A percentile compares a stretch with the other conserved stretches of the same genome.
These are phyloP conservation scores for Pyrrhoderma lamaoense DNA, from an alignment of 1,284 basidiomycete genomes.

Conservation along the genomic window DNA sequence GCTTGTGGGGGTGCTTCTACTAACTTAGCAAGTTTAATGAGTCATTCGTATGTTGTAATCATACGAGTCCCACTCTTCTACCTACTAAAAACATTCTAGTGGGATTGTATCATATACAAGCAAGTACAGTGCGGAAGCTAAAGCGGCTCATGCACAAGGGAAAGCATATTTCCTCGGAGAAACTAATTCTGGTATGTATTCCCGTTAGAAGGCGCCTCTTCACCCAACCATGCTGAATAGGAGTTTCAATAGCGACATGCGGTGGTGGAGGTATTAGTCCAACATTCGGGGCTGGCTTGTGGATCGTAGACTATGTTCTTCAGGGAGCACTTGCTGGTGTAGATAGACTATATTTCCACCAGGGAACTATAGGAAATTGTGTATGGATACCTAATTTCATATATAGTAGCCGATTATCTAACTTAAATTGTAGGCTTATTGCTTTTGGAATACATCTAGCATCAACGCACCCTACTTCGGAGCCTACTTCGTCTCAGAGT, in stretches of 20 bases:
- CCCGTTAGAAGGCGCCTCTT: no score
- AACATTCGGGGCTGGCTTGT: conserved; percentile 38
- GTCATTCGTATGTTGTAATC: conserved; percentile 31
- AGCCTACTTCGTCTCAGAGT: conserved; percentile 33
- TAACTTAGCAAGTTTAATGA: conserved; percentile 34
- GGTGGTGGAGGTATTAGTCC: conserved; percentile 39
- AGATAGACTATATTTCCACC: conserved; percentile 39
- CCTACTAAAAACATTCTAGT: conserved; percentile 19
- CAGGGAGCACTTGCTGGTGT: conserved; percentile 35
- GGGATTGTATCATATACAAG: conserved; percentile 34
- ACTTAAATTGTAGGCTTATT: conserved; percentile 29
- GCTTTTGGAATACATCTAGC: conserved; percentile 33
- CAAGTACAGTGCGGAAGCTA: conserved; percentile 32
- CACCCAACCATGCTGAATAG: background rate
- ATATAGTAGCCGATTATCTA: background rate
- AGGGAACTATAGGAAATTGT: conserved; percentile 37
- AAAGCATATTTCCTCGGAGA: conserved; percentile 38
- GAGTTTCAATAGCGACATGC: conserved; percentile 30
- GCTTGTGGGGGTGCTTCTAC: conserved; percentile 37
- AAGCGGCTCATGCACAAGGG: conserved; percentile 29
- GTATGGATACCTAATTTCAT: conserved; percentile 23
- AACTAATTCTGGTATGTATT: conserved; percentile 39
- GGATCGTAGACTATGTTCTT: conserved; percentile 41
- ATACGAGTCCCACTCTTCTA: background rate
- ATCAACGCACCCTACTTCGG: conserved; percentile 37